Base-by-base conservation (phyloP, 1,139 yeast species). In the Suhomyces choctaworum region DNA sequence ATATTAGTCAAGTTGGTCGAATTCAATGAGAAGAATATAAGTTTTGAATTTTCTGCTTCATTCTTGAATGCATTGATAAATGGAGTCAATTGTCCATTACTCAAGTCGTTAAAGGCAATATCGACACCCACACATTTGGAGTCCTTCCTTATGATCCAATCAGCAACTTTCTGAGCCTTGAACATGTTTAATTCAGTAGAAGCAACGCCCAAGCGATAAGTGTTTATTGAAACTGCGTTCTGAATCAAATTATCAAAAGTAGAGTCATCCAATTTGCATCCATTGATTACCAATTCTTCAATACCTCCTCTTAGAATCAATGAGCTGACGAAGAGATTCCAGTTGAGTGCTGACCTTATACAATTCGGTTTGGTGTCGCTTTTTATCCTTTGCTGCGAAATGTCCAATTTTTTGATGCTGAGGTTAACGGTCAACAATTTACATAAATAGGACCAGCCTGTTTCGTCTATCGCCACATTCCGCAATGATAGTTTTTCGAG, bases 251-350 rank as follows among this genome's bases (percentile, higher is more conserved):
- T 58, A 22, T 64, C 55, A 45, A 88, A 81, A 15, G 63, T 66
- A 2, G 64, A 71, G 32, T 74, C 73, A 1, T 78, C 64, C 23
- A 86, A 62, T 54, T 78, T 77, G 48, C 95, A 82, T 4, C 96
- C 96, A 53, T 87, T 87, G 23, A 90, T 66, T 15, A 87, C 80
- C 44, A 90, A 67, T 52, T 89, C 96, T 54, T 86, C 95, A 32
- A 89, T 68, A 0, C 95, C 95, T 9, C 83, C 82, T 45, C 92
- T 67, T 8, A 58, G 43, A 3, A 62, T 62, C 22, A 90, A 50
- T 0, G 90, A 73, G 27, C 75, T 70, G 16, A 77, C 76, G 40
- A 90, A 76, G 32, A 86, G 57, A 16, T 66, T 57, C 97, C 97
- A 90, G 56, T 89, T 80, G 80, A 86, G 78, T 17, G 76, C 69